Percentiles rank a stretch among this genome's conserved stretches.
Conservation (phyloP, 495 filamentous ascomycete genomes). For the Penicillium antarcticum region DNA sequence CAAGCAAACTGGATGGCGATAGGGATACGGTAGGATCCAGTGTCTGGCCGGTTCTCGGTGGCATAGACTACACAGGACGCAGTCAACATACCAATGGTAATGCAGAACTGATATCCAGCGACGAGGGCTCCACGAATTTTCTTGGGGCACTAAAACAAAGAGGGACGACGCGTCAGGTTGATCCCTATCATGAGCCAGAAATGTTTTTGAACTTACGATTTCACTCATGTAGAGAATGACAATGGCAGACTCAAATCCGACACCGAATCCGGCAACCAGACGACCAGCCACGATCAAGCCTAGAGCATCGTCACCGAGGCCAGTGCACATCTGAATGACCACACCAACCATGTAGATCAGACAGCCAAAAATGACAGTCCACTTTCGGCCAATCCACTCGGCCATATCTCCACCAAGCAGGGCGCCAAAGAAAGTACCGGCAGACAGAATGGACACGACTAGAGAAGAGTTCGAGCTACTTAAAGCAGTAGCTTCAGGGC, state of each 20-base stretch:
- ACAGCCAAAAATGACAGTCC: constrained; percentile 61
- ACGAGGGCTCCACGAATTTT: constrained; percentile 61
- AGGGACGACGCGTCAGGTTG: too few species aligned
- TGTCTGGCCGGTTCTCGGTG: constrained; percentile 51
- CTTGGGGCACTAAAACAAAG: too few species aligned
- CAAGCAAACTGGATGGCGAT: constrained; percentile 60
- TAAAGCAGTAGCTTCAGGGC: too few species aligned
- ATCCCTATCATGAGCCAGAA: too few species aligned
- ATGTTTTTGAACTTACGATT: too few species aligned
- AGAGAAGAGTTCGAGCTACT: too few species aligned
- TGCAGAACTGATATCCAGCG: constrained; percentile 60
- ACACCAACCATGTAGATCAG: constrained; percentile 57
- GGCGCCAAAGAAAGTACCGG: constrained; percentile 70
- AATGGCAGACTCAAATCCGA: constrained; percentile 67
- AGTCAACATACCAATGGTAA: constrained; percentile 65
- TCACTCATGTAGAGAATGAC: constrained; percentile 68
- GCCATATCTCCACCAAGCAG: constrained; percentile 62
- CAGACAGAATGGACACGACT: constrained; percentile 68
- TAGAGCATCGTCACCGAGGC: constrained; percentile 40
- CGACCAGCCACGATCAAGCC: constrained; percentile 60
- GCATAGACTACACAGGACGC: constrained; percentile 65
- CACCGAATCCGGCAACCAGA: constrained; percentile 64
- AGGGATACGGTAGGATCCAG: constrained; percentile 63
- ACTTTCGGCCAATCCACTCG: constrained; percentile 60
- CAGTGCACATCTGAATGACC: constrained; percentile 58